These are phyloP conservation scores for Roridomyces roridus DNA, from an alignment of 768 basidiomycete species.

Conservation along the genomic window DNA sequence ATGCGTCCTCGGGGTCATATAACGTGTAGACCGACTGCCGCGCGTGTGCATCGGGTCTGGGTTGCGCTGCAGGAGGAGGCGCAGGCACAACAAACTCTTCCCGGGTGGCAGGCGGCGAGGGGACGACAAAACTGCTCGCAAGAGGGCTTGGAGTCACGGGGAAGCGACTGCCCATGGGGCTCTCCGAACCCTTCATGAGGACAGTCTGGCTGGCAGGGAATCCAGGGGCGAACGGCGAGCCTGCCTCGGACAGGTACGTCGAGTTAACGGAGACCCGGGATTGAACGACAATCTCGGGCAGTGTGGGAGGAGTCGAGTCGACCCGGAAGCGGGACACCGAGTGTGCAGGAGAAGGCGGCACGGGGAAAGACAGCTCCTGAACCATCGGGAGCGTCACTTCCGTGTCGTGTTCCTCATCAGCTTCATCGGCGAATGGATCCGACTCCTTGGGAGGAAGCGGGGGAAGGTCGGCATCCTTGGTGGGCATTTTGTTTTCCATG, in stretches of 20 bases:
- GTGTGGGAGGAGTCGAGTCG: constrained; percentile 55
- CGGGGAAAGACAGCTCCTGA: constrained; percentile 43
- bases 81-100: constrained; percentile 11
- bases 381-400: constrained; percentile 12
- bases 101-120: constrained; percentile 17
- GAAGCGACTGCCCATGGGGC: constrained; percentile 37
- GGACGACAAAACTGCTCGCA: constrained; percentile 38
- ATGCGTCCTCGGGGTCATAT: constrained; percentile 72
- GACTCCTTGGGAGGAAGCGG: constrained; percentile 11
- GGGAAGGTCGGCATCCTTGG: constrained; percentile 18
- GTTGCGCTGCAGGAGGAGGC: constrained; percentile 17
- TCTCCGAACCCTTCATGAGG: constrained; percentile 17
- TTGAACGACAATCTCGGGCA: constrained; percentile 58
- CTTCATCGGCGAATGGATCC: constrained; percentile 19
- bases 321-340: constrained; percentile 46
- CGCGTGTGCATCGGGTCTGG: constrained; percentile 12
- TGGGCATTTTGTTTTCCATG: constrained; percentile 16
- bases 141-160: constrained; percentile 47
- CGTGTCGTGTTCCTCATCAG: background rate
- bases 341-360: constrained; percentile 42
- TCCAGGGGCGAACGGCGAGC: constrained; percentile 14
- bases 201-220: constrained; percentile 23
- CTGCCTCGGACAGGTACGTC: constrained; percentile 25
- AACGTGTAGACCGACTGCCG: constrained; percentile 55
- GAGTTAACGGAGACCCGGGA: constrained; percentile 48